Evolutionary conservation across 2,329 filamentous ascomycete species (phyloP).

Genomic region (Fusarium sp.): DNA sequence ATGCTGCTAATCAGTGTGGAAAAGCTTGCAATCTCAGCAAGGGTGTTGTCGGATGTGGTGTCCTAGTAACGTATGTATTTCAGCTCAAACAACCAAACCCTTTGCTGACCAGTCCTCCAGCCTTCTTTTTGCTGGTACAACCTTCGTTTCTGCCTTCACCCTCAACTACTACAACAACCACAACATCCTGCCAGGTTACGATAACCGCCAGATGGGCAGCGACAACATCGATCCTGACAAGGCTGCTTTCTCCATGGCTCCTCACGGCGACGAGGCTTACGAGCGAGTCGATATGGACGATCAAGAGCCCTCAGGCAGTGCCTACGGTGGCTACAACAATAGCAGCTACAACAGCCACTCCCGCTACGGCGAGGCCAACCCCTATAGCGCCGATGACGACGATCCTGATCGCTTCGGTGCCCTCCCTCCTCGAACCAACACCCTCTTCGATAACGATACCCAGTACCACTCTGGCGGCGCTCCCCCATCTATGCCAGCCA

Average conservation of each 20-base stretch:
- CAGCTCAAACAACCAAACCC: background rate
- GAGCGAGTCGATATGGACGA: slow-evolving; percentile 69
- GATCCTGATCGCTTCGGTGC: slow-evolving; percentile 55
- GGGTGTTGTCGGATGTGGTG: slow-evolving; percentile 69
- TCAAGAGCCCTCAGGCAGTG: slow-evolving; percentile 52
- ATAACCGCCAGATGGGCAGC: slow-evolving; percentile 57
- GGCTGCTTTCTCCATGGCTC: slow-evolving; percentile 74
- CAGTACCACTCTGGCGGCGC: slow-evolving; percentile 55
- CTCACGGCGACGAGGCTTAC: slow-evolving; percentile 74
- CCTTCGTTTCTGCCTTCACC: slow-evolving; percentile 69
- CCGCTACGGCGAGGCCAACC: slow-evolving; percentile 52
- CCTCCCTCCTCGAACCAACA: slow-evolving; percentile 51
- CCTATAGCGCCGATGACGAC: slow-evolving; percentile 54
- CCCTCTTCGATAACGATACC: slow-evolving; percentile 63
- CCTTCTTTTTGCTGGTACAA: slow-evolving; percentile 65
- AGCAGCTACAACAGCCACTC: slow-evolving; percentile 46
- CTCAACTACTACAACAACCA: slow-evolving; percentile 71
- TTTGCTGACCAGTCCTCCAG: slow-evolving; percentile 49
- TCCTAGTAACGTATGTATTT: slow-evolving; percentile 69
- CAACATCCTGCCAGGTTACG: slow-evolving; percentile 71
- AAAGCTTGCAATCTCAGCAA: slow-evolving; percentile 70
- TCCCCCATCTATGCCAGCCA: slow-evolving; percentile 40
- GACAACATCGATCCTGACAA: slow-evolving; percentile 74
- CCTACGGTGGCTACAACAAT: slow-evolving; percentile 47
- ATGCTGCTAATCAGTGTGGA: slow-evolving; percentile 66